Base-by-base conservation (phyloP, 2,329 filamentous ascomycete genomes). In the Rutstroemia sp. region DNA sequence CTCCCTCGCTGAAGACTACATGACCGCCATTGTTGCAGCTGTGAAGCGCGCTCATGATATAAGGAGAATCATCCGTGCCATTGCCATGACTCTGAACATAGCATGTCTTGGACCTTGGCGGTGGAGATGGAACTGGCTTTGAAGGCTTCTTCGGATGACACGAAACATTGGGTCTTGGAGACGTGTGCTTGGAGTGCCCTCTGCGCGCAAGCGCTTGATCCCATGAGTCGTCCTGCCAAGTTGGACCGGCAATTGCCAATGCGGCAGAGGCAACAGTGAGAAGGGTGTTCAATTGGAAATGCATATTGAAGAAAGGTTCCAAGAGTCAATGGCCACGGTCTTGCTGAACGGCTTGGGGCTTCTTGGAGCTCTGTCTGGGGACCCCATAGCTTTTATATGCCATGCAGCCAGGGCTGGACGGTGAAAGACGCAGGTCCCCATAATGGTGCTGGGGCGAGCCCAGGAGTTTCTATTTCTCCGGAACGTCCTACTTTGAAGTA, bases 1-100 rank as follows among this genome's bases (percentile, higher is more conserved):
- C 72, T 30, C 79, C 77, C 60, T 74, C 71, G 12, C 74, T 73
- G 49, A 74, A 73, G 48, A 86, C 80, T 2, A 85, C 80, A 61
- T 78, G 77, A 2, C 83, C 83, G 16, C 82, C 82, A 61, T 81
- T 73, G 64, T 85, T 86, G 69, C 83, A 86, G 41, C 74, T 64
- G 46, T 82, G 71, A 55, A 86, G 70, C 0, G 82, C 81, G 1
- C 73, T 67, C 8, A 85, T 62, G 50, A 86, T 79, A 55, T 76
- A 74, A 0, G 71, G 62, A 0, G 70, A 69, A 54, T 73, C 71
- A 61, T 70, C 68, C 16, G 59, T 62, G 38, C 58, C 54, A 38
- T 64, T 58, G 27, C 67, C 62, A 45, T 67, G 51, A 48, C 62
- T 64, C n/a, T 64, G 54, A 6, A 69, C 63, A 42, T 67, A 66